Base-by-base conservation (phyloP, 2,329 filamentous ascomycete species). In the Cercospora sp. region DNA sequence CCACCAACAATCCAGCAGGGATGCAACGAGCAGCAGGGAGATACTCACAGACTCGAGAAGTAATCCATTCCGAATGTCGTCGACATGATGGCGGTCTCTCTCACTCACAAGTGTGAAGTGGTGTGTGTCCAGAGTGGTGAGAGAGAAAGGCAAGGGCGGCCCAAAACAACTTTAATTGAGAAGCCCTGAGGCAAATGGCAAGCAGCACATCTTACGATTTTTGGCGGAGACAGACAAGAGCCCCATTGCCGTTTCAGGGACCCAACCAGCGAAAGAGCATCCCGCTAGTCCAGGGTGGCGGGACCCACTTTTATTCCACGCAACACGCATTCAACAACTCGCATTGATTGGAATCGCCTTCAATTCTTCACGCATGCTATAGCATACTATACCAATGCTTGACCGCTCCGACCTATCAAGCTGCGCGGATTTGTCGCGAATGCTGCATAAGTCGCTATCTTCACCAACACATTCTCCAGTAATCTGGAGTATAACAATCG, bases 61-160 rank as follows among this genome's bases (percentile, higher is more conserved):
- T 71, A 75, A 67, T 75, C 73, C 73, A 75, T 75, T 53, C 70
- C 69, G 42, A 71, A 66, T 2, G 70, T 71, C 61, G 73, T 65
- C 64, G 73, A 68, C 72, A 75, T 74, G 61, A 33, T 70, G 64
- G 28, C 36, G 36, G 36, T 31, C 3, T 48, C 16, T 28, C n/a
- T 18, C 45, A 20, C 40, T 23, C 20, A 23, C 20, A 23, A 23
- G 20, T 23, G 20, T 23, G 20, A 23, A 26, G 48, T 13, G 8
- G 51, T 55, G 51, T 57, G 30, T 51, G 45, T 51, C 53, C 26
- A 58, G 8, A 58, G 3, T 9, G 26, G 7, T 42, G 28, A 57
- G 53, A 28, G 12, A 26, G 48, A 16, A 9, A n/a, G 26, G 53
- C n/a, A 30, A 33, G 36, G 36, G 36, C 36, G 36, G 36, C 36